Evolutionary conservation across 805 yeast species (phyloP), one percentile per base, ranked within the genome.

Genomic region (Ascoidea rubescens): DNA sequence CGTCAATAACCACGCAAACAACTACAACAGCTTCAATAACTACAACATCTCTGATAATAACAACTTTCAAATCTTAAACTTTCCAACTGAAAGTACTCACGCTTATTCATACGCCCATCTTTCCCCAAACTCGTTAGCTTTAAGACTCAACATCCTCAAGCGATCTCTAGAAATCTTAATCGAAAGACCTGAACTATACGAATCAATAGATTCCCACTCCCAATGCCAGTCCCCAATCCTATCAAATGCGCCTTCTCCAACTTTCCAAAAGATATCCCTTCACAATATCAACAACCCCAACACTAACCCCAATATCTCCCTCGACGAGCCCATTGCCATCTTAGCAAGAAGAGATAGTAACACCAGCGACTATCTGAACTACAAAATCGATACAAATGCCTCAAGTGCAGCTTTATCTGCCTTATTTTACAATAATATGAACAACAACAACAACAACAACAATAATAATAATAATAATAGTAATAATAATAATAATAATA

Each of bases 91-190:
- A 58, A 84, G 93, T 10, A 78, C 93, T 1, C 90, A 85, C 62
- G 84, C 95, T 1, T 87, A 84, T 62, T 86, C 95, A 0, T 87
- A 87, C 63, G 87, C 93, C 2, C 86, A 84, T 51, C 67, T 87
- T 52, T 82, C 91, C 1, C 93, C 90, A 7, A 84, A 85, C 62
- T 83, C 95, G 1, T 65, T 87, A 52, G 87, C 93, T 0, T 75
- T 86, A 49, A 70, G 96, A 52, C 66, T 87, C 55, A 81, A 81
- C 52, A 89, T 86, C 14, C 69, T 87, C 58, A 85, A 82, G 61
- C 68, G 93, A 57, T 84, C 95, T 5, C 66, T 87, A 51, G 88
- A 87, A 62, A 83, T 87, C 46, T 67, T 87, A 45, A 69, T 82
- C 50, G 84, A 81, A 45, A 69, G 85, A 51, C 89, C 90, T 0